phyloP scores from a whole-genome alignment of 306 rosid genomes.

The Cucurbita ficifolia region DNA sequence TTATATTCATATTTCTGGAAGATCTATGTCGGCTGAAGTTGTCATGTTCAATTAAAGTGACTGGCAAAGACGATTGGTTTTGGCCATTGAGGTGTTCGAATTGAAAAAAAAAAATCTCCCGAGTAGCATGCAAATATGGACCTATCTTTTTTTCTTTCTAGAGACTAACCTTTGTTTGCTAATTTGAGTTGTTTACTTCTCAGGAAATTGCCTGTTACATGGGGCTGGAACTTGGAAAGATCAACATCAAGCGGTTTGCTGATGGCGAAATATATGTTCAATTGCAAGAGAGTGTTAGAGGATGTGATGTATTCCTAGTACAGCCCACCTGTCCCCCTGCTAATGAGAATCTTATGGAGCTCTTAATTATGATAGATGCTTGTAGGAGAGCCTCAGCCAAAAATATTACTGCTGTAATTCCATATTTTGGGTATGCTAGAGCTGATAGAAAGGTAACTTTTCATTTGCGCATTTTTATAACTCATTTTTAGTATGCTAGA shows the following conservation, averaged over 20 bases:
- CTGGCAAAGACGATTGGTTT: neutral
- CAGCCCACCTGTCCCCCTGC: slow-evolving; percentile 96
- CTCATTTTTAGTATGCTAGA: neutral
- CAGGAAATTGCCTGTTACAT: slow-evolving; percentile 92
- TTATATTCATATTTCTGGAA: neutral
- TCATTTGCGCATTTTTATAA: neutral
- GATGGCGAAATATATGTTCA: slow-evolving; percentile 94
- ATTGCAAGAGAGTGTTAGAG: slow-evolving; percentile 94
- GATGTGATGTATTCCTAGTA: slow-evolving; percentile 70
- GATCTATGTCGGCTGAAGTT: neutral
- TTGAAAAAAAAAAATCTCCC: neutral
- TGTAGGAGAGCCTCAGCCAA: slow-evolving; percentile 94
- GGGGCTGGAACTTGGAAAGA: slow-evolving; percentile 82
- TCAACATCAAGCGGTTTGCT: slow-evolving; percentile 73
- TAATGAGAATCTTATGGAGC: slow-evolving; percentile 94
- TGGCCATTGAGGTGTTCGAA: neutral
- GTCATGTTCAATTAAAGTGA: neutral
- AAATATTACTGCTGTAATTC: slow-evolving; percentile 82
- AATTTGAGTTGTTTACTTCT: neutral
- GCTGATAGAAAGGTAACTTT: slow-evolving; percentile 81
- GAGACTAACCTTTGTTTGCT: neutral
- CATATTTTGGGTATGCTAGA: slow-evolving; percentile 96
- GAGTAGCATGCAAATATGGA: neutral
- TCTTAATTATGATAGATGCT: slow-evolving; percentile 79
- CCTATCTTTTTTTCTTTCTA: neutral